phyloP scores from a whole-genome alignment of 257 asterid species.

The Gentiana dahurica region DNA sequence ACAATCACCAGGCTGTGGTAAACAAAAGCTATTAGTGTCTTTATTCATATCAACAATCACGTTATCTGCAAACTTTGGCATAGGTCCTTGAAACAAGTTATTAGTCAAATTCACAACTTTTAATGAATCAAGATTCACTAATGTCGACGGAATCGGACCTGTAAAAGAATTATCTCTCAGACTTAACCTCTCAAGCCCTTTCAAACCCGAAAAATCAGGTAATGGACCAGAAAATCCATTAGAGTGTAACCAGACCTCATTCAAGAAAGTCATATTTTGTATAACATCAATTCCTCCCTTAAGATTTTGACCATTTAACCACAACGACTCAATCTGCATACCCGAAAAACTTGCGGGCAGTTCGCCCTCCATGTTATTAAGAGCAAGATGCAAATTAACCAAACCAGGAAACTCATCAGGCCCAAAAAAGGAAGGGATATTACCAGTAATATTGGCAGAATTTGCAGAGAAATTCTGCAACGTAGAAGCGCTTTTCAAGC shows the following conservation, averaged over 20 bases:
- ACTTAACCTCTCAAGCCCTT: conserved; percentile 47
- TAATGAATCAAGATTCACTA: conserved; percentile 57
- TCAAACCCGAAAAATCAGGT: conserved; percentile 61
- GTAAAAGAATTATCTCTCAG: conserved; percentile 76
- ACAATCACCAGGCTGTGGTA: conserved; percentile 73
- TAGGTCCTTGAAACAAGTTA: conserved; percentile 81
- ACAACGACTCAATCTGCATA: conserved; percentile 59
- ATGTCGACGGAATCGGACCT: conserved; percentile 54
- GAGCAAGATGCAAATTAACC: conserved; percentile 68
- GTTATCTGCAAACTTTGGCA: conserved; percentile 49
- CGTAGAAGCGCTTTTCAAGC: conserved; percentile 52
- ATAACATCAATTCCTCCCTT: conserved; percentile 59
- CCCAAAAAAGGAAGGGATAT: conserved; percentile 47
- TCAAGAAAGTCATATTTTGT: conserved; percentile 69
- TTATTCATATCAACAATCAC: conserved; percentile 48
- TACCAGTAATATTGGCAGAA: conserved; percentile 61
- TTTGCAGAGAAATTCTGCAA: conserved; percentile 73
- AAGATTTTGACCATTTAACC: conserved; percentile 84
- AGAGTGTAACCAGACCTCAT: conserved; percentile 82
- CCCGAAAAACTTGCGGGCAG: conserved; percentile 55
- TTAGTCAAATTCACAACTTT: conserved; percentile 74
- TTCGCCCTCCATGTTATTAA: conserved; percentile 63
- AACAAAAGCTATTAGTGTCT: conserved; percentile 67
- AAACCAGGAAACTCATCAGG: conserved; percentile 74
- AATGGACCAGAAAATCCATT: conserved; percentile 63